These are phyloP conservation scores for Penicillium roqueforti DNA, from an alignment of 495 filamentous ascomycete genomes.

Conservation along the genomic window DNA sequence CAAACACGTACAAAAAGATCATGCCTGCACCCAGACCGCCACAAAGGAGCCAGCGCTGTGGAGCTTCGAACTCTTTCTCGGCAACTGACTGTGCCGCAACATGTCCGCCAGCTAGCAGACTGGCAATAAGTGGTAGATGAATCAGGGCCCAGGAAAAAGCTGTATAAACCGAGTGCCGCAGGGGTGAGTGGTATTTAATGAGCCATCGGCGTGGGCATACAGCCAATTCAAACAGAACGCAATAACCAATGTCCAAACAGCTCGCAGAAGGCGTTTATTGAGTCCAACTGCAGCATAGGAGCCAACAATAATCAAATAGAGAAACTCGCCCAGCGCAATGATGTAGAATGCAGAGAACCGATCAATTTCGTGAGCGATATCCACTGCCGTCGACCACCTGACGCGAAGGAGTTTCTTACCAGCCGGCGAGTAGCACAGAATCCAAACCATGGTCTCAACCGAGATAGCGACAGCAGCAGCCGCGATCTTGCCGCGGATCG, in stretches of 20 bases:
- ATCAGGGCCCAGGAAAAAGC: constrained; percentile 34
- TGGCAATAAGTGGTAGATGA: constrained; percentile 39
- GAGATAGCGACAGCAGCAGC: constrained; percentile 36
- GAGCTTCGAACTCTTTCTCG: constrained; percentile 22
- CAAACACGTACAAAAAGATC: constrained; percentile 33
- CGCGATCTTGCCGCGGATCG: constrained; percentile 36
- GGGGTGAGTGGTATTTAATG: constrained; percentile 28
- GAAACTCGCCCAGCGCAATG: constrained; percentile 47
- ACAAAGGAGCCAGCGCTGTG: constrained; percentile 37
- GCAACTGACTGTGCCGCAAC: constrained; percentile 28
- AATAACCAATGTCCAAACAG: constrained; percentile 43
- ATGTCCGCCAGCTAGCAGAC: constrained; percentile 39
- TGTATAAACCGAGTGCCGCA: constrained; percentile 30
- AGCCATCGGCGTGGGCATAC: constrained; percentile 38
- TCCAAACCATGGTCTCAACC: constrained; percentile 29
- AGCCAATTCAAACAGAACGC: constrained; percentile 46
- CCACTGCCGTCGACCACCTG: constrained; percentile 37
- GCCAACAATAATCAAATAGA: constrained; percentile 41
- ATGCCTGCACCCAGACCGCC: constrained; percentile 36
- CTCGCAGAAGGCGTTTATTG: constrained; percentile 31
- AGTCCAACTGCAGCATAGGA: constrained; percentile 37
- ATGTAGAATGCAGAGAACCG: constrained; percentile 48
- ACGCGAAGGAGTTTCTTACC: constrained; percentile 34
- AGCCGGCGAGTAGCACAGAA: constrained; percentile 33
- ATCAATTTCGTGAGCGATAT: constrained; percentile 46